Conservation (phyloP, 176 grass and related monocot species). For the Musa schizocarpa region DNA sequence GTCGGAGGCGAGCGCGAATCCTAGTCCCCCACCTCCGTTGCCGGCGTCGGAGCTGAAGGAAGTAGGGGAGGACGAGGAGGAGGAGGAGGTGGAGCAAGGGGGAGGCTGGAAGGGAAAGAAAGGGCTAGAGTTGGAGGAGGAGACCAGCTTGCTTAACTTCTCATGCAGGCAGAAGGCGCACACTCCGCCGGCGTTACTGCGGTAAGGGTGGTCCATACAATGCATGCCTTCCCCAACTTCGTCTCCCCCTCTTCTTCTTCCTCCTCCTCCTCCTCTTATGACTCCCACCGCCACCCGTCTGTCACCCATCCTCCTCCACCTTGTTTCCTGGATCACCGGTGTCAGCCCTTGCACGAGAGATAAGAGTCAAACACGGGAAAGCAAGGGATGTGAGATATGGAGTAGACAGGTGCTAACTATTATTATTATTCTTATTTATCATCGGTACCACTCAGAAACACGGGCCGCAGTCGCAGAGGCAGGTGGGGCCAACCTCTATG, state of each 20-base stretch:
- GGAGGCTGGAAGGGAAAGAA: slow-evolving; percentile 56
- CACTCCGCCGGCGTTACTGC: slow-evolving; percentile 56
- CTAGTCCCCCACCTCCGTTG: background rate
- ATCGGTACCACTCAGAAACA: too few species aligned
- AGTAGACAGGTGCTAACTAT: too few species aligned
- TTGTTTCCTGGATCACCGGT: too few species aligned
- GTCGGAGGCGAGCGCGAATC: background rate
- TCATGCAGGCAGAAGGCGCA: slow-evolving; percentile 95
- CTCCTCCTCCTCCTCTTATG: background rate
- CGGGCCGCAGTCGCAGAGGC: too few species aligned
- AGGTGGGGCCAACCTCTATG: too few species aligned
- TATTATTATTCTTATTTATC: too few species aligned
- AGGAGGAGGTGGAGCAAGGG: slow-evolving; percentile 32
- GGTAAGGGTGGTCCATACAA: slow-evolving; percentile 84
- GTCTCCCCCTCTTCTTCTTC: background rate
- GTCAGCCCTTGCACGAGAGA: too few species aligned
- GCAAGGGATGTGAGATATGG: too few species aligned
- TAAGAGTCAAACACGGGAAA: background rate
- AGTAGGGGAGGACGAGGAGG: slow-evolving; percentile 14
- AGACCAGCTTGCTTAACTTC: slow-evolving; percentile 85
- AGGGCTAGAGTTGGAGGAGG: slow-evolving; percentile 69
- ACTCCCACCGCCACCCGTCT: slow-evolving; percentile 7
- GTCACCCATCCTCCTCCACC: slow-evolving; percentile 10
- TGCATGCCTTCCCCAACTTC: slow-evolving; percentile 32
- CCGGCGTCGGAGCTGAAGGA: background rate